Evolutionary conservation across 129 eudicot genomes (phyloP).

Genomic region (Apium graveolens): DNA sequence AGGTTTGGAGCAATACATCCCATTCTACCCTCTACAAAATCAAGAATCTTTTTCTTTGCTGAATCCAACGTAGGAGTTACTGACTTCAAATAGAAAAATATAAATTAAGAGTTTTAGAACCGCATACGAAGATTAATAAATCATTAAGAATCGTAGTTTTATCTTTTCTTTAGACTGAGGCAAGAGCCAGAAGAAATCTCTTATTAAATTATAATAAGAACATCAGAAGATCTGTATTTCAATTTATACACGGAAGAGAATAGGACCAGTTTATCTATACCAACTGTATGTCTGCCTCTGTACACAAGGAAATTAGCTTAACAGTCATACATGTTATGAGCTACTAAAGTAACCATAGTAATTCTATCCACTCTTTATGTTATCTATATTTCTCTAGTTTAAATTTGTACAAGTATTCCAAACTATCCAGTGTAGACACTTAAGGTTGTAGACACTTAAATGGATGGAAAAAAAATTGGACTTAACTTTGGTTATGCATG

Average conservation of each 20-base stretch:
- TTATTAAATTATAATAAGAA: background rate
- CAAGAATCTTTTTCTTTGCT: conserved; percentile 80
- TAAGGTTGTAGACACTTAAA: background rate
- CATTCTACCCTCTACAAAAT: conserved; percentile 85
- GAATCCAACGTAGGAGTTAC: conserved; percentile 52
- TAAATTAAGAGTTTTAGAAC: background rate
- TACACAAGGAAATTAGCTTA: background rate
- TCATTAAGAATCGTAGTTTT: background rate
- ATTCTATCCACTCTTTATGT: background rate
- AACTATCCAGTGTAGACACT: background rate
- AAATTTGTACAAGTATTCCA: background rate
- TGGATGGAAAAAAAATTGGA: background rate
- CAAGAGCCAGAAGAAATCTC: background rate
- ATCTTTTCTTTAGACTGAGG: background rate
- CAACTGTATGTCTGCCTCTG: background rate
- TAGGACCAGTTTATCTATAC: background rate
- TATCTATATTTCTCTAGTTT: background rate
- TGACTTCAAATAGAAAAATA: background rate
- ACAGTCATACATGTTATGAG: background rate
- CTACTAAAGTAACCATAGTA: background rate
- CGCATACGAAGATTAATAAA: no score
- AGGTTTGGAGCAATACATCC: conserved; percentile 87
- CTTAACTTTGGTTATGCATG: background rate
- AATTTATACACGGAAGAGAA: background rate
- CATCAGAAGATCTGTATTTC: background rate